These are phyloP conservation scores for Nelumbo lutea DNA, from an alignment of 164 flowering plant genomes.

Conservation along the genomic window DNA sequence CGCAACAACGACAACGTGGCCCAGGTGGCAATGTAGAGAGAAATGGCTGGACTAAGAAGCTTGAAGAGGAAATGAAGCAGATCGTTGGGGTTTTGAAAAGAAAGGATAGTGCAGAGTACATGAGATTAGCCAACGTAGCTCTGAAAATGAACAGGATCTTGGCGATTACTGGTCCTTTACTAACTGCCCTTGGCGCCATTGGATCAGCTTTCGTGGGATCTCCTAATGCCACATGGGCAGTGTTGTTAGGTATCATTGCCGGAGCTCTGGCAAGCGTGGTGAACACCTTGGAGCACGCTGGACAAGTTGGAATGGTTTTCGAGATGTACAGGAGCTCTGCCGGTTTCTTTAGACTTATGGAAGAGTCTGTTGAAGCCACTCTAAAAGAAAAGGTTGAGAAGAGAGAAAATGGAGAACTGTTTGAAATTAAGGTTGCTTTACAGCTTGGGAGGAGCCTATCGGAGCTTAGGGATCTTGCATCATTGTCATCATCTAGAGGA, in stretches of 20 bases:
- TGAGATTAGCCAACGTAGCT: too few species aligned
- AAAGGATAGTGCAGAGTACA: conserved; percentile 17
- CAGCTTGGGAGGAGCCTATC: too few species aligned
- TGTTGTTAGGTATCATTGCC: conserved; percentile 22
- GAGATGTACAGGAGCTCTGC: conserved; percentile 48
- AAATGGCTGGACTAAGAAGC: conserved; percentile 42
- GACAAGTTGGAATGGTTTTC: conserved; percentile 61
- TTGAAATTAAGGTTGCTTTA: too few species aligned
- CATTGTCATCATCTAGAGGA: neutral
- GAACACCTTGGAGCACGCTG: conserved; percentile 53
- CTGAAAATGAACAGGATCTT: too few species aligned
- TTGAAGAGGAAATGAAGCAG: conserved; percentile 33
- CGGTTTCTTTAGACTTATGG: conserved; percentile 32
- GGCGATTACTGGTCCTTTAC: too few species aligned
- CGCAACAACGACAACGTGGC: neutral
- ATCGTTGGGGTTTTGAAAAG: conserved; percentile 22
- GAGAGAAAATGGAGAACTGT: conserved; percentile 45
- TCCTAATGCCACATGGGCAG: conserved; percentile 16
- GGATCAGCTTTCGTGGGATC: too few species aligned
- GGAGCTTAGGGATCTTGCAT: too few species aligned
- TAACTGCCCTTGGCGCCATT: too few species aligned
- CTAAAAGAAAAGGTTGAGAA: conserved; percentile 8
- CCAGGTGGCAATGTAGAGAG: neutral
- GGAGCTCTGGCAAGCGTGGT: conserved; percentile 55
- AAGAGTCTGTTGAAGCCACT: conserved; percentile 25